Evolutionary conservation across 345 rosid genomes (phyloP).

Genomic region (Ceriops decandra): DNA sequence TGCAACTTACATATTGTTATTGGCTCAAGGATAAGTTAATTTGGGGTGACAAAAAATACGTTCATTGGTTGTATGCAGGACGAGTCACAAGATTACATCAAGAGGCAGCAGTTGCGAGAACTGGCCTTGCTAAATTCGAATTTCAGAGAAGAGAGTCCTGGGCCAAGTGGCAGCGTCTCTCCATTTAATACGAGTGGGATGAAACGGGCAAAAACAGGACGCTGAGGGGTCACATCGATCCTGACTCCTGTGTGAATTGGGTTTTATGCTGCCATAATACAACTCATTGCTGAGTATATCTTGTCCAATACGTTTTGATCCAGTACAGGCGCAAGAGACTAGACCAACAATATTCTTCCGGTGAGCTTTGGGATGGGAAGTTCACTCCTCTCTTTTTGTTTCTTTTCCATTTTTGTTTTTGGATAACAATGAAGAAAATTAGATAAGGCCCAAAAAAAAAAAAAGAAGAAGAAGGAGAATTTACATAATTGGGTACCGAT

Average conservation of each 20-base stretch:
- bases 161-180: conserved; percentile 90
- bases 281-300: conserved; percentile 25
- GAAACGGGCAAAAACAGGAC: conserved; percentile 95
- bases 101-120: conserved; percentile 95
- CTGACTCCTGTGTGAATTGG: conserved; percentile 12
- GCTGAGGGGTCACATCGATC: conserved; percentile 35
- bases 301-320: conserved; percentile 29
- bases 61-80: conserved; percentile 45
- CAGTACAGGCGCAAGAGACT: conserved; percentile 34
- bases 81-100: conserved; percentile 87
- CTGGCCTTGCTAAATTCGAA: conserved; percentile 85
- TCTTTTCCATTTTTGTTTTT: conserved; percentile 5
- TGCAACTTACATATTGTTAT: too few relatives aligned
- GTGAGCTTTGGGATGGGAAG: conserved; percentile 40
- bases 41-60: too few relatives aligned
- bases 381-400: conserved; percentile 22
- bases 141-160: conserved; percentile 94
- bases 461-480: conserved; percentile 2
- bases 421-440: conserved; percentile 21
- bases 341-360: conserved; percentile 50
- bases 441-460: conserved; percentile 12
- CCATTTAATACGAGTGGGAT: conserved; percentile 93
- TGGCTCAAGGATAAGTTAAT: too few relatives aligned
- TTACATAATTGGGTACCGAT: conserved; percentile 35
- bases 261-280: conserved; percentile 23